Evolutionary conservation across 2,329 filamentous ascomycete genomes (phyloP).

Genomic region (Neofusicoccum sp.): DNA sequence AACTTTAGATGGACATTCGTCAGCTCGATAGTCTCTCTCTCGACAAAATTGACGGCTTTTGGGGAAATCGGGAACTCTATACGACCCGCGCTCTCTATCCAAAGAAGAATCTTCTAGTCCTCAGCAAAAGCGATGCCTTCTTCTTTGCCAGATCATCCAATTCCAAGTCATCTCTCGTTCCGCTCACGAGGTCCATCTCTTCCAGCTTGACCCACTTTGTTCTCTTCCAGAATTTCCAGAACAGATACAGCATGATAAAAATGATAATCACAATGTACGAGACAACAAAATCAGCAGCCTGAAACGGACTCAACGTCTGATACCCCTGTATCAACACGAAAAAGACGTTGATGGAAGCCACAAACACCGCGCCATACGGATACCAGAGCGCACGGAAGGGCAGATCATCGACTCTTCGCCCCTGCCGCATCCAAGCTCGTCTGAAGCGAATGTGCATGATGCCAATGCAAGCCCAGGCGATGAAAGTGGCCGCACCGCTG

Average conservation of each 20-base stretch:
- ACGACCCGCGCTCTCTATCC: neutral
- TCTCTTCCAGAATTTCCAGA: constrained; percentile 30
- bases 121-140: neutral
- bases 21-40: too few relatives aligned
- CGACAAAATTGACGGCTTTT: too few relatives aligned
- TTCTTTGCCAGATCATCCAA: neutral
- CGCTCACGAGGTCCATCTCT: constrained; percentile 13
- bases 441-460: constrained; percentile 73
- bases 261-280: constrained; percentile 45
- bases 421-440: constrained; percentile 50
- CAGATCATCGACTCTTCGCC: constrained; percentile 39
- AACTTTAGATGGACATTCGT: neutral
- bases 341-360: constrained; percentile 50
- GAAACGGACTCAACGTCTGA: constrained; percentile 53
- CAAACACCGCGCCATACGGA: constrained; percentile 52
- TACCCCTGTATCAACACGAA: constrained; percentile 55
- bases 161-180: neutral
- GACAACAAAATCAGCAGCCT: constrained; percentile 51
- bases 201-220: constrained; percentile 25
- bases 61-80: too few relatives aligned
- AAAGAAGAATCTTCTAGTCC: neutral
- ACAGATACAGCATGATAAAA: constrained; percentile 24
- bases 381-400: constrained; percentile 50
- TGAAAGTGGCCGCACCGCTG: constrained; percentile 66
- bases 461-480: constrained; percentile 70